Conservation (phyloP, 1,284 basidiomycete genomes). For the Malassezia vespertilionis region DNA sequence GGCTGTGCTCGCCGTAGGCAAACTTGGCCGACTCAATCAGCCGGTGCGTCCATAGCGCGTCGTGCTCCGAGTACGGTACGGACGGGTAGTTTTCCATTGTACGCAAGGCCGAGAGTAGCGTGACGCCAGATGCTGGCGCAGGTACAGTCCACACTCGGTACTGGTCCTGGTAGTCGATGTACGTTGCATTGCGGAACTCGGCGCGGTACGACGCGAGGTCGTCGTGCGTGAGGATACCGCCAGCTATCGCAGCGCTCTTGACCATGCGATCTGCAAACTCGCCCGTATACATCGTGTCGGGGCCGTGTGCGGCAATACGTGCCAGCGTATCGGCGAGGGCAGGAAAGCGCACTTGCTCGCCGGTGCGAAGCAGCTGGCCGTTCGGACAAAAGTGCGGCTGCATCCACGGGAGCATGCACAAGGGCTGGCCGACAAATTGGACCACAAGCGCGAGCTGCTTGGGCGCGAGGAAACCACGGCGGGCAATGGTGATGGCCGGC, state of each 20-base stretch:
- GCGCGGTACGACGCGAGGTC: conserved; percentile 65
- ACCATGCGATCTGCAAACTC: conserved; percentile 64
- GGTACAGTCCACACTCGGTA: conserved; percentile 69
- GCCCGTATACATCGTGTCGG: conserved; percentile 53
- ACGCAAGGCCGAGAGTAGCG: conserved; percentile 45
- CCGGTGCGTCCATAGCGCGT: conserved; percentile 44
- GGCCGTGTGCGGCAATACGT: conserved; percentile 28
- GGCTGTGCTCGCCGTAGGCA: conserved; percentile 49
- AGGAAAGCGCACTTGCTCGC: conserved; percentile 50
- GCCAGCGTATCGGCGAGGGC: conserved; percentile 26
- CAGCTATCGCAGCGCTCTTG: conserved; percentile 55
- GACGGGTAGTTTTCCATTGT: conserved; percentile 30
- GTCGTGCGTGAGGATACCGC: conserved; percentile 64
- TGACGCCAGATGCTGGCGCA: conserved; percentile 48
- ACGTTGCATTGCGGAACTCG: conserved; percentile 50
- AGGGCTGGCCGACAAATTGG: conserved; percentile 47
- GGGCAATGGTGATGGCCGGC: conserved; percentile 39
- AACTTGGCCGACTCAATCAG: conserved; percentile 49
- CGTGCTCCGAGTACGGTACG: conserved; percentile 18
- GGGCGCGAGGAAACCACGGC: conserved; percentile 40
- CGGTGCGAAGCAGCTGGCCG: conserved; percentile 28
- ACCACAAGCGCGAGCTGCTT: conserved; percentile 27
- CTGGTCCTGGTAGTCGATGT: conserved; percentile 60
- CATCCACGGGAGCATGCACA: conserved; percentile 41
- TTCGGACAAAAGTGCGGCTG: conserved; percentile 28